These are phyloP conservation scores for Colletotrichum sp. DNA, from an alignment of 2,329 filamentous ascomycete genomes.

Conservation along the genomic window DNA sequence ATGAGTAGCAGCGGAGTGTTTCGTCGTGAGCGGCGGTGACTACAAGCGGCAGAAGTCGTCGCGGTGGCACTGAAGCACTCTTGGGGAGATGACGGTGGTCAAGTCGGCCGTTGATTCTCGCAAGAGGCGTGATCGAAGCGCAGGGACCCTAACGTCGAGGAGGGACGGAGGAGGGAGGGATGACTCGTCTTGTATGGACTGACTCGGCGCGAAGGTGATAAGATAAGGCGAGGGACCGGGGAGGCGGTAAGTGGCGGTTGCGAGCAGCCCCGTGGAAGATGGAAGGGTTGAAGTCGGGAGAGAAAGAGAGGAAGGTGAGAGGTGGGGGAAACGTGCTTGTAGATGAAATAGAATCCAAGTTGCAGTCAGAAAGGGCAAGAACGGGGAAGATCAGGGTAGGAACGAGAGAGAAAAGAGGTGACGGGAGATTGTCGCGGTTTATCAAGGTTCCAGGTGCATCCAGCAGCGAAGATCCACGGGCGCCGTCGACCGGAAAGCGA, in stretches of 20 bases:
- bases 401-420: background rate
- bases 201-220: constrained; percentile 12
- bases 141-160: background rate
- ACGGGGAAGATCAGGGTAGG: background rate
- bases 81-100: background rate
- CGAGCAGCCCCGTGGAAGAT: background rate
- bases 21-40: background rate
- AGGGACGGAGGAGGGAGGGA: constrained; percentile 7
- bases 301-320: background rate
- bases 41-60: background rate
- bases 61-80: background rate
- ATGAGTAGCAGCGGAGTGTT: background rate
- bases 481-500: background rate
- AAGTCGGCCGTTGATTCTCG: background rate
- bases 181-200: constrained; percentile 13
- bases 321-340: background rate
- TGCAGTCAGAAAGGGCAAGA: background rate
- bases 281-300: background rate
- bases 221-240: background rate
- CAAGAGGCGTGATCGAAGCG: constrained; percentile 3
- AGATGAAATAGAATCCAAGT: background rate
- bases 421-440: constrained; percentile 3
- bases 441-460: constrained; percentile 13
- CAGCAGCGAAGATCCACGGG: background rate
- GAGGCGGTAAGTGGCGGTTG: background rate